Evolutionary conservation across 2,329 filamentous ascomycete genomes (phyloP).

Genomic region (Pseudopyrenochaeta lycopersici): DNA sequence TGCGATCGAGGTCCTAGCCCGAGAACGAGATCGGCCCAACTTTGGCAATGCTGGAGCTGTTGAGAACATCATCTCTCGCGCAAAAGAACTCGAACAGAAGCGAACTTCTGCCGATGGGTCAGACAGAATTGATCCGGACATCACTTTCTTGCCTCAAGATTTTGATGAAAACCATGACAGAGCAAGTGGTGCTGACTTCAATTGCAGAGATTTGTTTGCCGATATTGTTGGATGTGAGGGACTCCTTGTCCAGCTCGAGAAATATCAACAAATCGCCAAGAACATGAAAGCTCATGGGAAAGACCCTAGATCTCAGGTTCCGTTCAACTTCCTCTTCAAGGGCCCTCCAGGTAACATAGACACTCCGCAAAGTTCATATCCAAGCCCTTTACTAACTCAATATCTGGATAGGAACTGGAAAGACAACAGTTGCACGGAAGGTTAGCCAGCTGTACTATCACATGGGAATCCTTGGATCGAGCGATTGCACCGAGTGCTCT

Average conservation of each 20-base stretch:
- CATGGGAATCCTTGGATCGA: slow-evolving; percentile 70
- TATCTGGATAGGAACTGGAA: slow-evolving; percentile 67
- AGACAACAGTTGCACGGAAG: slow-evolving; percentile 75
- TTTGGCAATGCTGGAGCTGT: slow-evolving; percentile 80
- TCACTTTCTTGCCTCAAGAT: slow-evolving; percentile 57
- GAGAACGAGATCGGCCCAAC: slow-evolving; percentile 69
- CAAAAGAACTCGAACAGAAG: slow-evolving; percentile 63
- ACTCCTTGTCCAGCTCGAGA: slow-evolving; percentile 62
- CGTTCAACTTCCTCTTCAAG: slow-evolving; percentile 74
- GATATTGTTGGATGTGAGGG: slow-evolving; percentile 67
- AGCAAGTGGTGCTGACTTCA: slow-evolving; percentile 54
- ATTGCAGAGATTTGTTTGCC: slow-evolving; percentile 65
- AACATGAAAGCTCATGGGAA: slow-evolving; percentile 61
- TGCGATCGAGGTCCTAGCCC: slow-evolving; percentile 66
- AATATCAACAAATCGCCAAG: slow-evolving; percentile 62
- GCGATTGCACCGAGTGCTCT: slow-evolving; percentile 71
- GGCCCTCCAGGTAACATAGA: slow-evolving; percentile 65
- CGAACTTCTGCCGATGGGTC: slow-evolving; percentile 45
- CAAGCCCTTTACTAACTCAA: not conserved
- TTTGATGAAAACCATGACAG: slow-evolving; percentile 70
- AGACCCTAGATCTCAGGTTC: slow-evolving; percentile 67
- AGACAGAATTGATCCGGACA: slow-evolving; percentile 20
- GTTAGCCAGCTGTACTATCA: slow-evolving; percentile 81
- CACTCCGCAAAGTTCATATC: not conserved
- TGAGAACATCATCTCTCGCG: slow-evolving; percentile 70